Base-by-base conservation (phyloP, 1,284 basidiomycete genomes). In the Inonotus hispidus region DNA sequence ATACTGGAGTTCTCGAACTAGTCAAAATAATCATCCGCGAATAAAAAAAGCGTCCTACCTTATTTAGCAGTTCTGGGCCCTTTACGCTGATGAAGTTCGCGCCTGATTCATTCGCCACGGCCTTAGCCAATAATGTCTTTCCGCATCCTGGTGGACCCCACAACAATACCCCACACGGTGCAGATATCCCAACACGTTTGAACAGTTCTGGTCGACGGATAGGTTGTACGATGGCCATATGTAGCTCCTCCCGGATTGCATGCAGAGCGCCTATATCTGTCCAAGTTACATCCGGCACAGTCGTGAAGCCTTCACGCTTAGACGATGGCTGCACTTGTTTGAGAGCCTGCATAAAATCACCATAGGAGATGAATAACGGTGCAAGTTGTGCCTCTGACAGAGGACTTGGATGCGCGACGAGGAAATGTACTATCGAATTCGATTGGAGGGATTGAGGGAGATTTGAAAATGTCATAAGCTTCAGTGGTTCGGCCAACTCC, bases 81-180 rank as follows among this genome's bases (percentile, higher is more conserved):
- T 98, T 99, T 60, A 99, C 92, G 67, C 91, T 94, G 69, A 99
- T 98, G 68, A 98, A 98, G 74, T 96, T 98, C 25, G 95, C 96
- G 61, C 85, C 79, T 58, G 86, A 90, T 75, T 98, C 95, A 73
- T 95, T 98, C 8, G 96, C 96, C 1, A 98, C 95, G 0, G 96
- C 96, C 73, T 98, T 98, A 0, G 96, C 96, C 6, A 98, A 77
- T 21, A 98, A 72, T 0, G 96, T 99, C 76, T 98, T 98, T 10
- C 96, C 95, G 71, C 96, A 98, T 3, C 96, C 96, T 0, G 96
- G 96, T 8, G 96, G 96, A 16, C 96, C 96, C 96, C 95, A 99
- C n/a, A 98, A 77, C 21, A 98, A 77, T 1, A 98, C 96, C 2
- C 96, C 96, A 71, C 93, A 91, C 0, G 91, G 85, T 7, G 91